A percentile compares a stretch with the other conserved stretches of the same genome.
Evolutionary conservation across 306 rosid genomes (phyloP).

Genomic region (Herpetospermum pedunculosum): DNA sequence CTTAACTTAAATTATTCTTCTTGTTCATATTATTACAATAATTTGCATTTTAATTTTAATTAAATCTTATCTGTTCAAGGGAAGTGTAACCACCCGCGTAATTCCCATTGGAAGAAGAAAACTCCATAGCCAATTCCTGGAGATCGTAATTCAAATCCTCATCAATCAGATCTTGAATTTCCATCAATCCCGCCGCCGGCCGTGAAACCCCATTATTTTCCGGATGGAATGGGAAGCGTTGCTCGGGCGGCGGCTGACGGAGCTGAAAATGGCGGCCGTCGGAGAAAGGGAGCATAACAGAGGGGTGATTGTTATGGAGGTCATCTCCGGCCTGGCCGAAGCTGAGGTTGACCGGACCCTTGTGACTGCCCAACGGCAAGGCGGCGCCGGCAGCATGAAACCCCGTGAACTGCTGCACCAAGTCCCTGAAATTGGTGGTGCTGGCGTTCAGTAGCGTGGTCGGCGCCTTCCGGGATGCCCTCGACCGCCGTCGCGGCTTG

Average conservation of each 20-base stretch:
- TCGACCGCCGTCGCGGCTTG: constrained; percentile 32
- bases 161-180: constrained; percentile 2
- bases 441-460: constrained; percentile 60
- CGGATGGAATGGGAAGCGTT: background rate
- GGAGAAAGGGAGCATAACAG: constrained; percentile 1
- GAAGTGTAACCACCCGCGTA: background rate
- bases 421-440: constrained; percentile 53
- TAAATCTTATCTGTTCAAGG: background rate
- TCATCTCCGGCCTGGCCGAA: constrained; percentile 23
- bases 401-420: constrained; percentile 79
- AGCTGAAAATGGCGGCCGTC: background rate
- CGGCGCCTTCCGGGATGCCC: constrained; percentile 60
- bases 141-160: background rate
- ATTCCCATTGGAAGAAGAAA: background rate
- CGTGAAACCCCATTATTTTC: background rate
- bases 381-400: constrained; percentile 27
- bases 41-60: background rate
- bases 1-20: background rate
- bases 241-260: background rate
- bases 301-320: background rate
- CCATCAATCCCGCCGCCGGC: background rate
- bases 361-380: constrained; percentile 31
- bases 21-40: background rate
- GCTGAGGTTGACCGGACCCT: constrained; percentile 59
- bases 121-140: background rate